Base-by-base conservation (phyloP, 805 yeast species). In the Babjeviella inositovora region DNA sequence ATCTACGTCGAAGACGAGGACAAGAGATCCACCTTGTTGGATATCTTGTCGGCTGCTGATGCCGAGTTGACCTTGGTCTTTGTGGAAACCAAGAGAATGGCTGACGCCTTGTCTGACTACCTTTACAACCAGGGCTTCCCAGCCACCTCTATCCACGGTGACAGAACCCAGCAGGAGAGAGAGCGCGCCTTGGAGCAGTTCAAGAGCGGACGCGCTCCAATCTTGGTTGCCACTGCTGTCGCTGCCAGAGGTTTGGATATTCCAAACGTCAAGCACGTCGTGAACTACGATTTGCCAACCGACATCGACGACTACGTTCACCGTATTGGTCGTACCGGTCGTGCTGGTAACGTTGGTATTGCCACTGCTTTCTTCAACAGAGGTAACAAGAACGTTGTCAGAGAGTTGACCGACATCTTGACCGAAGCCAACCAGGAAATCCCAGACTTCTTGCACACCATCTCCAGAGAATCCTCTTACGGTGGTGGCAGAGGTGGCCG, bases 211-310 rank as follows among this genome's bases (percentile, higher is more conserved):
- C 63, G 67, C 41, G 80, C 95, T 21, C 93, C 94, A 37, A 70
- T 90, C 38, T 67, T 90, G 60, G 98, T 90, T 37, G 98, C 99
- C 24, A 90, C 99, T 38, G 98, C 98, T 26, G 98, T 90, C 39
- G 98, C 98, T 37, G 97, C 97, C 30, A 82, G 98, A 75, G 98
- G 98, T 66, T 71, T 90, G 56, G 98, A 90, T 70, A 90, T 90
- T 65, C 97, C 98, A 51, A 90, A 90, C 50, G 98, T 90, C 40
- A 76, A 92, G 23, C 97, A 87, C 50, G 98, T 90, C 45, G 76
- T 90, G 57, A 90, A 90, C 70, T 90, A 77, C 53, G 98, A 90
- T 50, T 65, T 90, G 51, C 98, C 98, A 51, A 62, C 76, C 47
- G 97, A 90, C 53, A 79, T 90, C 44, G 98, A 90, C 54, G 98